Base-by-base conservation (phyloP, 148 eudicot species). In the Linanthus parryae region DNA sequence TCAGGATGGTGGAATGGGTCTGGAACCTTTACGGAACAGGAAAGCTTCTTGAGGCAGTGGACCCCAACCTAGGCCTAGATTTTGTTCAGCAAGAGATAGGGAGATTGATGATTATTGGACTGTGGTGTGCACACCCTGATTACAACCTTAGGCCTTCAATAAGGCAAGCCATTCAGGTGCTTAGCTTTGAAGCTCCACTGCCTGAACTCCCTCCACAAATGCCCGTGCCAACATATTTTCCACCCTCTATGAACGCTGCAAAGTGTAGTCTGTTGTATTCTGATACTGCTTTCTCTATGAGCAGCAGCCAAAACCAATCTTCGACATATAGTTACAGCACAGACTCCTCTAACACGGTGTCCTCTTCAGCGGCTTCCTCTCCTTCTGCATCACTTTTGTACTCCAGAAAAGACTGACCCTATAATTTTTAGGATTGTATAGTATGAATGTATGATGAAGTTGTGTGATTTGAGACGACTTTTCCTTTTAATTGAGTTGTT, bases 81-180 rank as follows among this genome's bases (percentile, higher is more conserved):
- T 66, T 65, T 54, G 57, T 44, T 13, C 53, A 56, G 57, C 4
- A 50, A 42, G 50, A 68, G 11, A 21, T 45, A 19, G 22, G 10
- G 17, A 21, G 63, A 0, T 50, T 62, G 57, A 43, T 56, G 48
- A 49, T 56, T 34, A 63, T 56, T 21, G 66, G 72, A 1, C 62
- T 61, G 24, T 68, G 72, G 67, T 61, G 72, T 22, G 66, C 58
- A 12, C 66, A 68, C 58, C 67, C 67, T 0, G 63, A 68, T 45
- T 11, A 16, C 29, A 56, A 44, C 35, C 14, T 56, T 12, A 48
- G 67, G 25, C 67, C 73, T 23, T 49, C 63, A 20, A 62, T 68
- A 19, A 51, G 45, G 14, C 58, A 61, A 14, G 72, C 48, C 4
- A 37, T 61, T 54, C 56, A 44, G 11, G 58, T 35, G 26, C 52